phyloP scores from a whole-genome alignment of 192 early-diverging fungal species.

The Linnemannia zychae region DNA sequence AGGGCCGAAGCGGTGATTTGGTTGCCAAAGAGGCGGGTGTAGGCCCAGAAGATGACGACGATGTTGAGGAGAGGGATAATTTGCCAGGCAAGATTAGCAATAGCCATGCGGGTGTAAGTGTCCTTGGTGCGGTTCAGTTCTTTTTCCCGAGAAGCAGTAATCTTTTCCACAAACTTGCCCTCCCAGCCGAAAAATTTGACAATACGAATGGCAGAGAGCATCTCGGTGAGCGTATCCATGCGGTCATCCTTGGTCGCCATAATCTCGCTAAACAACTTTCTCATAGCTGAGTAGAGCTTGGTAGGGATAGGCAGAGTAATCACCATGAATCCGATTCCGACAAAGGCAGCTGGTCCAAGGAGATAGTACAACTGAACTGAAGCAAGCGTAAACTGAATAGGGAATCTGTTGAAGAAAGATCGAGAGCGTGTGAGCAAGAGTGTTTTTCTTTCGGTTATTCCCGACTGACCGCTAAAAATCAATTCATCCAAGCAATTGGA shows the following conservation, averaged over 20 bases:
- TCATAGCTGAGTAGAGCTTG: slow-evolving; percentile 57
- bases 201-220: slow-evolving; percentile 84
- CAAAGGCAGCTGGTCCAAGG: slow-evolving; percentile 83
- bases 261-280: slow-evolving; percentile 63
- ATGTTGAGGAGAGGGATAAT: slow-evolving; percentile 74
- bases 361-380: slow-evolving; percentile 76
- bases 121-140: slow-evolving; percentile 68
- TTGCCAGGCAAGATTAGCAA: slow-evolving; percentile 64
- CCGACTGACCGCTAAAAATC: not conserved
- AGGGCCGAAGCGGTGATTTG: slow-evolving; percentile 50
- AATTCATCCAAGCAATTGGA: not conserved
- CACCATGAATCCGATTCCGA: slow-evolving; percentile 80
- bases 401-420: slow-evolving; percentile 65
- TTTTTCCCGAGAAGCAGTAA: slow-evolving; percentile 70
- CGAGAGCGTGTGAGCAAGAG: not conserved
- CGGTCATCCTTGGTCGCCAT: slow-evolving; percentile 80
- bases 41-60: slow-evolving; percentile 69
- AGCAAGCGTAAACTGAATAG: slow-evolving; percentile 74
- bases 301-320: slow-evolving; percentile 72
- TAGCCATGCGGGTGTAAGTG: slow-evolving; percentile 63
- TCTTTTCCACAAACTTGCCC: slow-evolving; percentile 74
- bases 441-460: not conserved
- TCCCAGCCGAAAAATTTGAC: slow-evolving; percentile 96
- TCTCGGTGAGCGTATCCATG: slow-evolving; percentile 84
- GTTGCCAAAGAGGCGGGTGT: slow-evolving; percentile 69